phyloP scores from a whole-genome alignment of 306 rosid genomes.

The Glycine tomentella region DNA sequence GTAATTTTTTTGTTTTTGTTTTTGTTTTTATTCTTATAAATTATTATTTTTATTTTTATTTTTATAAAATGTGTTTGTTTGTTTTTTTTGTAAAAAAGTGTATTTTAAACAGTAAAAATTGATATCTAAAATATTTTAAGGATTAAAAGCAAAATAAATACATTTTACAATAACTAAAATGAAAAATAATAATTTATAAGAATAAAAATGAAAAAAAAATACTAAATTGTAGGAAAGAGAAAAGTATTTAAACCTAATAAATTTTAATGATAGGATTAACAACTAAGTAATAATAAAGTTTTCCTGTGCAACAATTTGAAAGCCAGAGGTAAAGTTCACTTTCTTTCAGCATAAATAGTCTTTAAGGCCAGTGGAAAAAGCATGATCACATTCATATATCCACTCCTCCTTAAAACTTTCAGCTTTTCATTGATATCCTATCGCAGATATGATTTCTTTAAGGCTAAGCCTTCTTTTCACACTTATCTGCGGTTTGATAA shows the following conservation, averaged over 20 bases:
- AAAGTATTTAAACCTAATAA: background rate
- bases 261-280: background rate
- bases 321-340: background rate
- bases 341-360: background rate
- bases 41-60: too few species aligned
- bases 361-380: background rate
- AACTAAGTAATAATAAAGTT: background rate
- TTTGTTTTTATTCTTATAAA: too few species aligned
- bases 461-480: background rate
- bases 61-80: too few species aligned
- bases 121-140: too few species aligned
- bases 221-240: too few species aligned
- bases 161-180: too few species aligned
- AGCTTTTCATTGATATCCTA: background rate
- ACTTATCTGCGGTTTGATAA: conserved; percentile 7
- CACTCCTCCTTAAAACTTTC: background rate
- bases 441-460: conserved; percentile 19
- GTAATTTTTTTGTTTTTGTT: too few species aligned
- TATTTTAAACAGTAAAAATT: too few species aligned
- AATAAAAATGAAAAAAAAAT: too few species aligned
- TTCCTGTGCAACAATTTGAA: background rate
- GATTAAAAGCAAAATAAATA: too few species aligned
- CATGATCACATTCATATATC: background rate
- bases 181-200: too few species aligned
- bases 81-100: too few species aligned